Percentiles rank a stretch among this genome's conserved stretches.
These are phyloP conservation scores for Hericium alpestre DNA, from an alignment of 768 basidiomycete genomes.

Conservation along the genomic window DNA sequence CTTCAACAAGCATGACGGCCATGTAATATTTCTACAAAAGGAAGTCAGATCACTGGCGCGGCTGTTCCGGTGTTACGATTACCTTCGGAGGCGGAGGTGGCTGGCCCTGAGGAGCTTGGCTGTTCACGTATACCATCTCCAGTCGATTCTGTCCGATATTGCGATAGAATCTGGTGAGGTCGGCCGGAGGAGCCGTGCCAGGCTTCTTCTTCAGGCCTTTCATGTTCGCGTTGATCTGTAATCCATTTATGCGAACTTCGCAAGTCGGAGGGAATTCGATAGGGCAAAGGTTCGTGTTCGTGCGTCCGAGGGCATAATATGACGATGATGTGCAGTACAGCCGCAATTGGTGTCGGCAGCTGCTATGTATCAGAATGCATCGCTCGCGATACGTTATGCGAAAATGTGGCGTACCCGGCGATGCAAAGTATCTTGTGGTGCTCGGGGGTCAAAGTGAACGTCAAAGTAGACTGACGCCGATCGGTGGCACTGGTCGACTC, in stretches of 20 bases:
- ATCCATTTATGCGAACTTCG: constrained; percentile 79
- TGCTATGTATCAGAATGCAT: constrained; percentile 17
- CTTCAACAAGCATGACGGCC: constrained; percentile 75
- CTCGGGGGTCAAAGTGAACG: constrained; percentile 58
- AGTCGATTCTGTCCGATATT: constrained; percentile 49
- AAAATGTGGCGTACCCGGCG: too few species aligned
- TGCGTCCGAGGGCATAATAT: constrained; percentile 47
- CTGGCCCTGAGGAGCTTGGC: constrained; percentile 30
- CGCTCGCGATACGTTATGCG: too few species aligned
- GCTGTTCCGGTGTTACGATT: constrained; percentile 6
- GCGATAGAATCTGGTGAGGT: constrained; percentile 36
- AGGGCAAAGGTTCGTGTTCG: constrained; percentile 46
- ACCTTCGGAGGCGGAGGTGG: constrained; percentile 70
- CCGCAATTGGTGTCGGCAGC: constrained; percentile 68
- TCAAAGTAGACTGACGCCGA: constrained; percentile 50
- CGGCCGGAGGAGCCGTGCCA: constrained; percentile 86
- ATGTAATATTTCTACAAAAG: constrained; percentile 73
- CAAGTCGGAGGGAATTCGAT: constrained; percentile 89
- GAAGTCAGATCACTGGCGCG: not conserved
- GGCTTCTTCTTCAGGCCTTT: constrained; percentile 94
- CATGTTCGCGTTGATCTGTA: constrained; percentile 59
- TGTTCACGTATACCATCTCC: constrained; percentile 87
- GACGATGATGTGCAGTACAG: constrained; percentile 83
- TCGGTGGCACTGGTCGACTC: constrained; percentile 75
- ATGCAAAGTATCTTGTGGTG: constrained; percentile 21